A percentile compares a stretch with the other conserved stretches of the same genome.
phyloP scores from a whole-genome alignment of 257 asterid genomes.

The Solanum chmielewskii region DNA sequence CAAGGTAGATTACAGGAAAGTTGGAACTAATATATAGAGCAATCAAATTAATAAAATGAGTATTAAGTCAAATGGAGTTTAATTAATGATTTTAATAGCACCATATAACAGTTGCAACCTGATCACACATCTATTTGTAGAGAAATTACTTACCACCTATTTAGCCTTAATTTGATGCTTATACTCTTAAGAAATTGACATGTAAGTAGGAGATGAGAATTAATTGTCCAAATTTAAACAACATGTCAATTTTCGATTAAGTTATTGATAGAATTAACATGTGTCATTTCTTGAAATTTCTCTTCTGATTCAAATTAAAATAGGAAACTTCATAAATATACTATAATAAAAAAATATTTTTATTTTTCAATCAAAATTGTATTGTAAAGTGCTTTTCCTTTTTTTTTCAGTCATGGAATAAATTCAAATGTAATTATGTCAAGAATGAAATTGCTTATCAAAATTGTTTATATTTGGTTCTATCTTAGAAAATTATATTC shows the following conservation, averaged over 20 bases:
- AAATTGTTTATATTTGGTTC: no score
- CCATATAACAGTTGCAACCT: not conserved
- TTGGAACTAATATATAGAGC: not conserved
- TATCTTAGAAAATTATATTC: no score
- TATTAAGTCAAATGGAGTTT: not conserved
- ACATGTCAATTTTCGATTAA: not conserved
- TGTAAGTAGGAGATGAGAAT: not conserved
- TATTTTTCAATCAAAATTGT: not conserved
- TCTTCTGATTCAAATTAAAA: no score
- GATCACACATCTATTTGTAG: not conserved
- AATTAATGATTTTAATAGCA: not conserved
- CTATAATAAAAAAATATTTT: no score
- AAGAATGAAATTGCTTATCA: no score
- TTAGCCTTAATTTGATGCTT: not conserved
- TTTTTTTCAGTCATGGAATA: no score
- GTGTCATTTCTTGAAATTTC: not conserved
- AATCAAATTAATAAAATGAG: not conserved
- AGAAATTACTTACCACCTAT: not conserved
- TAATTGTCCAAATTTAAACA: not conserved
- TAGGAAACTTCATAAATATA: no score
- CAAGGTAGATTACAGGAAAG: not conserved
- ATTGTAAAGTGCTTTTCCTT: not conserved
- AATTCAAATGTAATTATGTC: no score
- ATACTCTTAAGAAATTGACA: not conserved
- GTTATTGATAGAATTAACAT: not conserved